phyloP scores from a whole-genome alignment of 805 yeast genomes.

The Saccharomycopsis selenospora region DNA sequence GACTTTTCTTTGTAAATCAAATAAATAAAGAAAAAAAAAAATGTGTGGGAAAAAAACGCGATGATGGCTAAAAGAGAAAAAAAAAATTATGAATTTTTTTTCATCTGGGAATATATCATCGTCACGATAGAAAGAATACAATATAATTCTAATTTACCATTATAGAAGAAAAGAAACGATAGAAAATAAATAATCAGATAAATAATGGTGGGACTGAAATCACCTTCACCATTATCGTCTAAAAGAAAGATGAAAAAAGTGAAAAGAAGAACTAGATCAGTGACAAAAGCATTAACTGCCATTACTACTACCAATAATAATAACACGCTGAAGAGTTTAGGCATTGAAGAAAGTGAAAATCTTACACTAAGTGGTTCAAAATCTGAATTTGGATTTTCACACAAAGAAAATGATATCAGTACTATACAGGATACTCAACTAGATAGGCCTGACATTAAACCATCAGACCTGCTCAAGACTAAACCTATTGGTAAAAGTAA shows the following conservation, averaged over 20 bases:
- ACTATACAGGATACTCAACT: too few relatives aligned
- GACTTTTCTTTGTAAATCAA: neutral
- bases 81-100: neutral
- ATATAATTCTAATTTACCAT: neutral
- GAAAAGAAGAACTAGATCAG: neutral
- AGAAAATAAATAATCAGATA: neutral
- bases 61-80: neutral
- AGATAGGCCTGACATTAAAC: too few relatives aligned
- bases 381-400: too few relatives aligned
- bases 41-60: neutral
- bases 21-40: constrained; percentile 3
- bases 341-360: too few relatives aligned
- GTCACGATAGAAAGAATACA: too few relatives aligned
- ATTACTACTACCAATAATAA: too few relatives aligned
- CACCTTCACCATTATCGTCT: neutral
- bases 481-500: too few relatives aligned
- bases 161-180: neutral
- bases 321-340: too few relatives aligned
- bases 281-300: constrained; percentile 1
- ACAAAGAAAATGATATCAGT: too few relatives aligned
- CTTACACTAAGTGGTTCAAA: too few relatives aligned
- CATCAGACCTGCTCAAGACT: too few relatives aligned
- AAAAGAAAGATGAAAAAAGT: neutral
- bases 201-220: constrained; percentile 4
- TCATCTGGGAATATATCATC: too few relatives aligned